Evolutionary conservation across 805 yeast species (phyloP).

Genomic region (Priceomyces haplophilus): DNA sequence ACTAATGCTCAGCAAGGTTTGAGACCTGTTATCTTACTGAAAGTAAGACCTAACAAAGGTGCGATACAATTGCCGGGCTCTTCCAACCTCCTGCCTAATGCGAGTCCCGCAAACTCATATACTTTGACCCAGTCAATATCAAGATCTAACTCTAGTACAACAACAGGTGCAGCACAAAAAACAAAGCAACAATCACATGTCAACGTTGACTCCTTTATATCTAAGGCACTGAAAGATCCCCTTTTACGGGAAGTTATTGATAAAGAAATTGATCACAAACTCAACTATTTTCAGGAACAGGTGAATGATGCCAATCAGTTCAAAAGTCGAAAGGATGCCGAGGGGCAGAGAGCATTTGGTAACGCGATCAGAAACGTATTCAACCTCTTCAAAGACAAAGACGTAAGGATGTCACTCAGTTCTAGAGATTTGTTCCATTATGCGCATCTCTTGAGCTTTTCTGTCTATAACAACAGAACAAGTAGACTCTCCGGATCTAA

Average conservation of each 20-base stretch:
- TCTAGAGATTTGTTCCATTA: constrained; percentile 22
- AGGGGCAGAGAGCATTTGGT: constrained; percentile 17
- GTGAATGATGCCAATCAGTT: constrained; percentile 21
- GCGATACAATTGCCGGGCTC: constrained; percentile 7
- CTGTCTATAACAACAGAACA: constrained; percentile 30
- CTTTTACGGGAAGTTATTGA: constrained; percentile 18
- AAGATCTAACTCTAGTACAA: constrained; percentile 19
- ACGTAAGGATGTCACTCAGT: constrained; percentile 16
- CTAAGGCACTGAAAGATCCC: constrained; percentile 22
- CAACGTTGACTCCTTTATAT: constrained; percentile 18
- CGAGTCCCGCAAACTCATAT: constrained; percentile 6
- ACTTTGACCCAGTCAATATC: constrained; percentile 11
- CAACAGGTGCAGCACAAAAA: neutral
- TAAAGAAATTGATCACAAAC: constrained; percentile 17
- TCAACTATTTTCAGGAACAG: constrained; percentile 30
- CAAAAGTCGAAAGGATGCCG: constrained; percentile 10
- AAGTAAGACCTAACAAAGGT: constrained; percentile 29
- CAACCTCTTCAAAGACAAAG: constrained; percentile 20
- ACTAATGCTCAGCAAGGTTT: constrained; percentile 35
- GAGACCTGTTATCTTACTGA: constrained; percentile 36
- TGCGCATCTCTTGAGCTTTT: constrained; percentile 19
- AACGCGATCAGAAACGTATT: constrained; percentile 15
- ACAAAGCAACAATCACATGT: constrained; percentile 1
- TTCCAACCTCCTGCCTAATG: constrained; percentile 3
- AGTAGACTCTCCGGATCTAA: constrained; percentile 28